Evolutionary conservation across 2,329 filamentous ascomycete genomes (phyloP), one percentile per base, ranked within the genome.

Genomic region (Lasiodiplodia hormozganensis): DNA sequence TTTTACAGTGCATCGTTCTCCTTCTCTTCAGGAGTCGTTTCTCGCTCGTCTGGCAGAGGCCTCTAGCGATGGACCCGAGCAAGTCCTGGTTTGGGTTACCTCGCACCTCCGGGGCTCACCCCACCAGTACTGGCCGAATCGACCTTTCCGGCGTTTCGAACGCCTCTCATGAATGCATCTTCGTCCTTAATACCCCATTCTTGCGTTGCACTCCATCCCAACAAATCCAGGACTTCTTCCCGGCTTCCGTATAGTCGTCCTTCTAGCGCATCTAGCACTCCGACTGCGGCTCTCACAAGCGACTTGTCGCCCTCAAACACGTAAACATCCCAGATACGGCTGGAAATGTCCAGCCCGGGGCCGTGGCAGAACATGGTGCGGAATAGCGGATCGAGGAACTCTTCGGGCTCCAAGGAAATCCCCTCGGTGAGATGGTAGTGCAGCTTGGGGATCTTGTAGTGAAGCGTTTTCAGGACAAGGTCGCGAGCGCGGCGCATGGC

Each of bases 271-370:
- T 79, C 77, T 23, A 96, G 78, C 21, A 92, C 82, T 0, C 90
- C 92, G 0, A 94, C 89, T 0, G 88, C 90, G 1, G 91, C 91
- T 0, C 92, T 83, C 7, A 95, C 86, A 0, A 94, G 82, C 1
- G 92, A 83, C 1, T 87, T 84, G 71, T 96, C 93, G 31, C 92
- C 92, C 75, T 96, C 93, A 71, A 96, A 93, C 3, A 92, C 88
- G 72, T 92, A 93, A 0, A 95, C 88, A 71, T 96, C 93, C 91
- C 92, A 95, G 14, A 96, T 79, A 2, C 93, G 83, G 1, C 89
- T 87, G 4, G 89, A 90, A 72, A 91, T 87, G 73, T 94, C 92
- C 18, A 94, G 84, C 8, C 86, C 85, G 4, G 93, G 80, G 49
- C 90, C 90, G 2, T 73, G 73, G 65, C 77, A 79, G 76, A 93